Conservation (phyloP, 2,329 filamentous ascomycete genomes). For the Nigrograna mackinnonii region DNA sequence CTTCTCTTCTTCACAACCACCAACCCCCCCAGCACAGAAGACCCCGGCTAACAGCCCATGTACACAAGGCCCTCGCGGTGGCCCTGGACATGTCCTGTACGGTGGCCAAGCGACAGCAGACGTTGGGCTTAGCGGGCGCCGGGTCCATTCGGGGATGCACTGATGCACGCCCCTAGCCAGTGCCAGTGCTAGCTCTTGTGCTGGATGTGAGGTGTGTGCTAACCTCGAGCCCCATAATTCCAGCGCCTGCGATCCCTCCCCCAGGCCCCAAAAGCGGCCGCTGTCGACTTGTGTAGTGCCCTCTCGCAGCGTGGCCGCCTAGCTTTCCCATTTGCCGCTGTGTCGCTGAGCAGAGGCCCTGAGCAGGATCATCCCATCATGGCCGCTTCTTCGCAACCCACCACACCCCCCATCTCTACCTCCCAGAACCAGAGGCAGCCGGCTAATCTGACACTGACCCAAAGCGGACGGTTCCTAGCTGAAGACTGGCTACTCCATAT, state of each 20-base stretch:
- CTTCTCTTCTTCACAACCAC: neutral
- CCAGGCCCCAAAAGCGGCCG: conserved; percentile 21
- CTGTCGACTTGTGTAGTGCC: conserved; percentile 2
- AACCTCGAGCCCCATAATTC: conserved; percentile 4
- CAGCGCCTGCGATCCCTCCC: conserved; percentile 12
- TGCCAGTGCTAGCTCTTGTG: too few species aligned
- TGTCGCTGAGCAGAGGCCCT: neutral
- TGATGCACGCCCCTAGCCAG: too few species aligned
- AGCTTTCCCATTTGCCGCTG: too few species aligned
- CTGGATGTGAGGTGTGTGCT: neutral
- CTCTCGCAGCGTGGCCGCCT: neutral
- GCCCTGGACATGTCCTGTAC: too few species aligned
- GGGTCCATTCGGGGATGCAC: conserved; percentile 9
- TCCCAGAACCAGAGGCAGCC: conserved; percentile 15
- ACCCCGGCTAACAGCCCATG: too few species aligned
- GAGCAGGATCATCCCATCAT: conserved; percentile 15
- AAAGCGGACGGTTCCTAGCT: conserved; percentile 28
- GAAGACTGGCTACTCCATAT: conserved; percentile 29
- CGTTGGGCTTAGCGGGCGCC: conserved; percentile 14
- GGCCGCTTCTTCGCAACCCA: conserved; percentile 16
- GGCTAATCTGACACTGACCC: conserved; percentile 34
- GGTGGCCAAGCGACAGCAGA: conserved; percentile 15
- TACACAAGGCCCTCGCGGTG: too few species aligned
- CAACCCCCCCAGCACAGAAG: neutral
- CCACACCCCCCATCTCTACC: conserved; percentile 7